Percentiles rank a stretch among this genome's conserved stretches.
These are phyloP conservation scores for Cornus controversa DNA, from an alignment of 148 eudicot genomes.

Conservation along the genomic window DNA sequence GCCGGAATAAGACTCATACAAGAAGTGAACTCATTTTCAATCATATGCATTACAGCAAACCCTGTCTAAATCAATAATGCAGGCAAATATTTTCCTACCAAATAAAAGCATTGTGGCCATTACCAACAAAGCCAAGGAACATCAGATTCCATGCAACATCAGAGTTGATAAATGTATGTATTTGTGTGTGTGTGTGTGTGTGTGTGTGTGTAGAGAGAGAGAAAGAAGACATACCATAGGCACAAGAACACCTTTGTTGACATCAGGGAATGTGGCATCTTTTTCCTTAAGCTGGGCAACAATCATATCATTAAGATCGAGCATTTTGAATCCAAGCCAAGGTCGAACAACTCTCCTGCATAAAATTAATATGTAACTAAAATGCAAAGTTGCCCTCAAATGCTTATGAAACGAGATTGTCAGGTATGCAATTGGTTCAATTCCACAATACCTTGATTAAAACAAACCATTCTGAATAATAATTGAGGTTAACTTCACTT, in stretches of 20 bases:
- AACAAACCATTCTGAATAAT: background rate
- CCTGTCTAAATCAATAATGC: no score
- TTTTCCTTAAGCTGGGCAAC: slow-evolving; percentile 60
- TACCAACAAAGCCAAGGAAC: no score
- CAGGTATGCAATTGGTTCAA: background rate
- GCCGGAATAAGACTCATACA: no score
- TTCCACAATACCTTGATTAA: background rate
- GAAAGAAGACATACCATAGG: slow-evolving; percentile 44
- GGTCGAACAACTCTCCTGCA: slow-evolving; percentile 77
- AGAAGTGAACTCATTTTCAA: no score
- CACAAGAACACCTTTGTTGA: slow-evolving; percentile 56
- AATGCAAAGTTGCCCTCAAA: slow-evolving; percentile 2
- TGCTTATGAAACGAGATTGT: background rate
- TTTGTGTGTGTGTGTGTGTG: no score
- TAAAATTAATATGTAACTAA: background rate
- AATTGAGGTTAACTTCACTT: background rate
- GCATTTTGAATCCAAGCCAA: slow-evolving; percentile 73
- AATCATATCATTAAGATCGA: slow-evolving; percentile 66
- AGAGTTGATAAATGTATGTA: no score
- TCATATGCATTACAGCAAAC: no score
- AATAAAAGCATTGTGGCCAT: no score
- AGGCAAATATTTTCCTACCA: no score
- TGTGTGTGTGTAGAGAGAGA: no score
- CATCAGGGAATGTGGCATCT: slow-evolving; percentile 51
- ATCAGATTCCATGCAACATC: no score